Evolutionary conservation across 495 filamentous ascomycete genomes (phyloP).

Genomic region (Talaromyces nanjingensis): DNA sequence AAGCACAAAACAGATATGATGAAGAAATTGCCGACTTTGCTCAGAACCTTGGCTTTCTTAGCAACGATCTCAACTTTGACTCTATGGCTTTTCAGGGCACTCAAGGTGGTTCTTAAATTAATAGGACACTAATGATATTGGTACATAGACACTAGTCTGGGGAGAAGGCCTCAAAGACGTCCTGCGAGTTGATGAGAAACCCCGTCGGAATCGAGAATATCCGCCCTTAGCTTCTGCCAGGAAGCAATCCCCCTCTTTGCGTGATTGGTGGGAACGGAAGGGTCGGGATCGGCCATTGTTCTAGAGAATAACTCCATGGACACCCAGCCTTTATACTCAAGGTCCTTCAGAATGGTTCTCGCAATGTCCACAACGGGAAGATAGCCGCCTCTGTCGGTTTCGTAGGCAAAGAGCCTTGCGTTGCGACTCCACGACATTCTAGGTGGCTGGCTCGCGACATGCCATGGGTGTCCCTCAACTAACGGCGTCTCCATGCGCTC

Average conservation of each 20-base stretch:
- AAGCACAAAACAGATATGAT: conserved; percentile 15
- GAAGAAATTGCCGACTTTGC: conserved; percentile 14
- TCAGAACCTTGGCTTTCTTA: conserved; percentile 22
- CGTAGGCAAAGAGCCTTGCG: conserved; percentile 68
- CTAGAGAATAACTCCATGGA: conserved; percentile 72
- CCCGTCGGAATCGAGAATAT: conserved; percentile 16
- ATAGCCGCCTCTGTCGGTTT: conserved; percentile 63
- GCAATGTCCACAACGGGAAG: conserved; percentile 45
- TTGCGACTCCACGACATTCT: conserved; percentile 84
- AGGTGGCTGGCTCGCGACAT: conserved; percentile 52
- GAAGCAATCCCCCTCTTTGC: conserved; percentile 55
- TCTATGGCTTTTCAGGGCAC: conserved; percentile 44
- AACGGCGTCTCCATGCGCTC: conserved; percentile 59
- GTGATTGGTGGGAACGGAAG: conserved; percentile 52
- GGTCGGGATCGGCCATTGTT: conserved; percentile 49
- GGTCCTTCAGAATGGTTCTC: conserved; percentile 47
- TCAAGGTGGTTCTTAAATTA: conserved; percentile 58
- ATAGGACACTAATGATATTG: conserved; percentile 50
- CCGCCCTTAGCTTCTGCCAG: conserved; percentile 48
- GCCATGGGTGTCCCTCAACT: conserved; percentile 55
- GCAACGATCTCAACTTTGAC: conserved; percentile 19
- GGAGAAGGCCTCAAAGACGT: conserved; percentile 56
- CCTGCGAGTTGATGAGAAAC: conserved; percentile 53
- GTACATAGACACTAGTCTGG: conserved; percentile 35
- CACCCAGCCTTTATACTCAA: conserved; percentile 65